These are phyloP conservation scores for Arthromyces matolae DNA, from an alignment of 768 basidiomycete species.

Conservation along the genomic window DNA sequence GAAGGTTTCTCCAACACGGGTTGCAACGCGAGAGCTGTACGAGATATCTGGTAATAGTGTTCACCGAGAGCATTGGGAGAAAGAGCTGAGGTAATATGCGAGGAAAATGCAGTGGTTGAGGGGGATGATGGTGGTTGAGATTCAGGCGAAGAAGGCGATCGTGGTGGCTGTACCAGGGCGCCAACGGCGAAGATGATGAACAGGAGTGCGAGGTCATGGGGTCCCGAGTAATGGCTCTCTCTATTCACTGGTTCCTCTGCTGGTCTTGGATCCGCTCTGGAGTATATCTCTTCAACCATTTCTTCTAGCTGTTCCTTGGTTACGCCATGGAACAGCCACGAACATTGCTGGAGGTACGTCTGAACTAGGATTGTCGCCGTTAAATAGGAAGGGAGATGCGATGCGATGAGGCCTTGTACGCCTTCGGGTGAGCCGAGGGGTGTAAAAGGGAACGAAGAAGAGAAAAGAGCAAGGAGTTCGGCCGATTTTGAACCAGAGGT, in stretches of 20 bases:
- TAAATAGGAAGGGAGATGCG: slow-evolving; percentile 51
- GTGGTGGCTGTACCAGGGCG: slow-evolving; percentile 41
- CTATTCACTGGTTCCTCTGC: slow-evolving; percentile 5
- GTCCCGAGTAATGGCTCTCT: slow-evolving; percentile 36
- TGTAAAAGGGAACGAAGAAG: slow-evolving; percentile 61
- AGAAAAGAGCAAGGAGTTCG: slow-evolving; percentile 44
- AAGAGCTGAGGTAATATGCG: neutral
- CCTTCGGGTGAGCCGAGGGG: slow-evolving; percentile 47
- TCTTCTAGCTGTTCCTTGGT: slow-evolving; percentile 43
- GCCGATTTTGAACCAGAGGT: slow-evolving; percentile 18
- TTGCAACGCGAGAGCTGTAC: slow-evolving; percentile 62
- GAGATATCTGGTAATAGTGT: slow-evolving; percentile 62
- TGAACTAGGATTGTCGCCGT: slow-evolving; percentile 43
- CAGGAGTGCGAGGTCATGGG: slow-evolving; percentile 47
- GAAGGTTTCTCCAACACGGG: slow-evolving; percentile 71
- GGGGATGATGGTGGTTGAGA: no score
- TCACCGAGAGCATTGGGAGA: slow-evolving; percentile 42
- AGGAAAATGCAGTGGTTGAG: no score
- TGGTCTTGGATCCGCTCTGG: neutral
- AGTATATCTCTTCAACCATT: slow-evolving; percentile 39
- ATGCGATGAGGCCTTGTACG: slow-evolving; percentile 47
- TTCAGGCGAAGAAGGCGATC: no score
- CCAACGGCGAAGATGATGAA: slow-evolving; percentile 52
- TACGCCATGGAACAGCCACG: slow-evolving; percentile 51
- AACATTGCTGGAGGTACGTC: slow-evolving; percentile 44